Evolutionary conservation across 1,284 basidiomycete species (phyloP).

Genomic region (Irpex sp.): DNA sequence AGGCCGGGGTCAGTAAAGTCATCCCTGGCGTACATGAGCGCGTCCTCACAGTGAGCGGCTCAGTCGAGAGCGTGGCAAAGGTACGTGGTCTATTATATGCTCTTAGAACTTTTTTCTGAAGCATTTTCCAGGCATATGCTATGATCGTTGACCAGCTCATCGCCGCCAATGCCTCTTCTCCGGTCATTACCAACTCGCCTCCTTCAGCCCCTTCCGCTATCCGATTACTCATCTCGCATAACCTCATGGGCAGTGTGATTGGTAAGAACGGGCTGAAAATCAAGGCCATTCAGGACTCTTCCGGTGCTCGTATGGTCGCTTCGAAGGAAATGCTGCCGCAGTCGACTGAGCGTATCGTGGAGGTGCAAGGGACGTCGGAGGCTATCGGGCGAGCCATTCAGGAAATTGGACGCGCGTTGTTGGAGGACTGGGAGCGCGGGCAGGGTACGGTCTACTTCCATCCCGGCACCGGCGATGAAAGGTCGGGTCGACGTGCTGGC

Average conservation of each 20-base stretch:
- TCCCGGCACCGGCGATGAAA: slow-evolving; percentile 82
- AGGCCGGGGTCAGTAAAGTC: slow-evolving; percentile 98
- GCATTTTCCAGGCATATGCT: slow-evolving; percentile 73
- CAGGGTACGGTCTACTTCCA: slow-evolving; percentile 94
- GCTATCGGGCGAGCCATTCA: slow-evolving; percentile 88
- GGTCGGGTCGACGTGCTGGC: slow-evolving; percentile 36
- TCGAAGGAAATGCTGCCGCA: slow-evolving; percentile 99
- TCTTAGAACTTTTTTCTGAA: slow-evolving; percentile 13
- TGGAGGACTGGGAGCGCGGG: slow-evolving; percentile 96
- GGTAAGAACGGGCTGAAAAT: slow-evolving; percentile 97
- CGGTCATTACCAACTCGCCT: slow-evolving; percentile 48
- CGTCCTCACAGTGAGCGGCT: slow-evolving; percentile 90
- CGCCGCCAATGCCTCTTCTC: slow-evolving; percentile 67
- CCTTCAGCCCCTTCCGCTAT: slow-evolving; percentile 79
- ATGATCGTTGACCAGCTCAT: slow-evolving; percentile 94
- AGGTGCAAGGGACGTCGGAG: slow-evolving; percentile 91
- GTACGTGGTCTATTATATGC: slow-evolving; percentile 36
- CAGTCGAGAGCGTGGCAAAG: slow-evolving; percentile 89
- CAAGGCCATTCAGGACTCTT: slow-evolving; percentile 98
- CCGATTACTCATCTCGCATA: slow-evolving; percentile 96
- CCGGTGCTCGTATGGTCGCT: slow-evolving; percentile 96
- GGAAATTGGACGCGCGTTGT: slow-evolving; percentile 93
- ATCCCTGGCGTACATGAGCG: slow-evolving; percentile 97
- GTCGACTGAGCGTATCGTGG: slow-evolving; percentile 96
- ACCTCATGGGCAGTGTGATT: slow-evolving; percentile 99